These are phyloP conservation scores for Globisporangium lucens DNA, from an alignment of 352 stramenopile genomes.

Conservation along the genomic window DNA sequence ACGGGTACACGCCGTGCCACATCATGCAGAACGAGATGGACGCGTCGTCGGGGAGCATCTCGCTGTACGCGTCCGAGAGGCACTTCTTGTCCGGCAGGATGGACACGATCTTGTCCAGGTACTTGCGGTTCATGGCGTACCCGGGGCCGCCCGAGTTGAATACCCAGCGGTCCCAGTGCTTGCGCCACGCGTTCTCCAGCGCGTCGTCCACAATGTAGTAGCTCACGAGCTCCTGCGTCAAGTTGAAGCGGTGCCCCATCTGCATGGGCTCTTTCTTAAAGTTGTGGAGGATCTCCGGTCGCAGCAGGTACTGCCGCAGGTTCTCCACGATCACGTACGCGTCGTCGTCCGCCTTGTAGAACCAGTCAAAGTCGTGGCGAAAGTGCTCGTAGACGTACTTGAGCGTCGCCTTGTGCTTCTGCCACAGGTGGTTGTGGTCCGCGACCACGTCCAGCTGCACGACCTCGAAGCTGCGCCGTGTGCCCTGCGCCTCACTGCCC, in stretches of 20 bases:
- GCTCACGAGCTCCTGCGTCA: slow-evolving; percentile 62
- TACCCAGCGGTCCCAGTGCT: slow-evolving; percentile 64
- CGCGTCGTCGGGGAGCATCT: slow-evolving; percentile 76
- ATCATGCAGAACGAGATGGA: slow-evolving; percentile 87
- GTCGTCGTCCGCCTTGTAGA: slow-evolving; percentile 85
- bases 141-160: slow-evolving; percentile 80
- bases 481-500: slow-evolving; percentile 20
- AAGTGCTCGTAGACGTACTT: slow-evolving; percentile 68
- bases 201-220: slow-evolving; percentile 76
- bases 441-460: slow-evolving; percentile 63
- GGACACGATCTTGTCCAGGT: slow-evolving; percentile 64
- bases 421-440: slow-evolving; percentile 81
- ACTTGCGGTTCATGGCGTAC: slow-evolving; percentile 77
- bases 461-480: slow-evolving; percentile 38
- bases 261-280: slow-evolving; percentile 63
- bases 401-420: slow-evolving; percentile 78
- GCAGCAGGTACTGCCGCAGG: slow-evolving; percentile 51
- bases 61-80: slow-evolving; percentile 57
- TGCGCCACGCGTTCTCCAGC: slow-evolving; percentile 50
- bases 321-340: slow-evolving; percentile 84
- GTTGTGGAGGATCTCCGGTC: slow-evolving; percentile 62
- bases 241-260: slow-evolving; percentile 77
- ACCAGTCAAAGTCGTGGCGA: slow-evolving; percentile 81
- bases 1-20: slow-evolving; percentile 70
- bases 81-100: slow-evolving; percentile 55